Evolutionary conservation across 177 flowering plant species (phyloP).

Genomic region (Telopea speciosissima): DNA sequence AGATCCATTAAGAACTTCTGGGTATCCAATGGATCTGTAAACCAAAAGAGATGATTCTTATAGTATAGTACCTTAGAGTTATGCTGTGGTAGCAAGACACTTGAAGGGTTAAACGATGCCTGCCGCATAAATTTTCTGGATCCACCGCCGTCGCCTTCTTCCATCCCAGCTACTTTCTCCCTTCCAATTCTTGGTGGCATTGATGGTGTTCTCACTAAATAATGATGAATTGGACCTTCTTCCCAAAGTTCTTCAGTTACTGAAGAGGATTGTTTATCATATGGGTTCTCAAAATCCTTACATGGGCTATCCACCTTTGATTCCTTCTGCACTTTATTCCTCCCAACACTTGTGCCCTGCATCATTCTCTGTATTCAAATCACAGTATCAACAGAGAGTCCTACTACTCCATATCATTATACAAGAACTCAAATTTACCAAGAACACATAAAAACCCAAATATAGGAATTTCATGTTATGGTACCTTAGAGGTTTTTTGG

Average conservation of each 20-base stretch:
- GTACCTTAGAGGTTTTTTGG: constrained; percentile 34
- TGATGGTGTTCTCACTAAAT: constrained; percentile 20
- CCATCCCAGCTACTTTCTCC: constrained; percentile 15
- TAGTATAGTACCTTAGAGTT: constrained; percentile 27
- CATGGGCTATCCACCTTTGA: not conserved
- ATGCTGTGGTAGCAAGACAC: constrained; percentile 15
- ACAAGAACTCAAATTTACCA: not conserved
- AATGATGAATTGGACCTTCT: not conserved
- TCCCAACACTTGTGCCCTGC: not conserved
- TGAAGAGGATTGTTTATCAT: not conserved
- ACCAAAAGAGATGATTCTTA: not conserved
- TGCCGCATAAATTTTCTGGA: constrained; percentile 25
- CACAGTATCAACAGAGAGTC: not conserved
- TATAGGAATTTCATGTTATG: not conserved
- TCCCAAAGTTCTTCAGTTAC: not conserved
- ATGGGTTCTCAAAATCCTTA: not conserved
- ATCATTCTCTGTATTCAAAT: not conserved
- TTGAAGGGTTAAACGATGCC: constrained; percentile 28
- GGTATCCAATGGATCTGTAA: not conserved
- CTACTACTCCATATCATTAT: not conserved
- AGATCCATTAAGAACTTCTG: not conserved
- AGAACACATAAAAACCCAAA: not conserved
- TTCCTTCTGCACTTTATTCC: not conserved
- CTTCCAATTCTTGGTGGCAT: constrained; percentile 28
- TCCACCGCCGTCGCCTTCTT: constrained; percentile 8